Conservation (phyloP, 2,329 filamentous ascomycete species). For the Aspergillus intermedius region DNA sequence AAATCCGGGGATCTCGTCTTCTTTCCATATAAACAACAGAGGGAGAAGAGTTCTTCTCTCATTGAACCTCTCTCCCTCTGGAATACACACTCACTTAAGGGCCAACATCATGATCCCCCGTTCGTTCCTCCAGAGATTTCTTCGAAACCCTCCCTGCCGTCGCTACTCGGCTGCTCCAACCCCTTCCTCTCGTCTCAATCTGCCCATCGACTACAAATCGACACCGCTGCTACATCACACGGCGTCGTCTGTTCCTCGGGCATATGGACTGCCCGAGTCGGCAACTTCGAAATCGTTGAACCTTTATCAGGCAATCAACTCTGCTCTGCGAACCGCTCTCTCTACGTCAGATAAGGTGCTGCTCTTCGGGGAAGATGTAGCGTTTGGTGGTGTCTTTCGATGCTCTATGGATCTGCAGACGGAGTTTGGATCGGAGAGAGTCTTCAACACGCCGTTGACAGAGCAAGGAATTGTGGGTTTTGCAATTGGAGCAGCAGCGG, state of each 20-base stretch:
- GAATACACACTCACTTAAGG: background rate
- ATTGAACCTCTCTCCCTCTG: background rate
- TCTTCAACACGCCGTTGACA: constrained; percentile 92
- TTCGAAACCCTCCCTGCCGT: constrained; percentile 12
- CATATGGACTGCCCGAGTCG: constrained; percentile 66
- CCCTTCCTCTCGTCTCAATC: constrained; percentile 61
- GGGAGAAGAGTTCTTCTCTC: background rate
- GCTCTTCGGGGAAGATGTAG: constrained; percentile 93
- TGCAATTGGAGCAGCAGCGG: constrained; percentile 79
- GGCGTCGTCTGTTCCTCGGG: constrained; percentile 62
- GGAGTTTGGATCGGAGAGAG: constrained; percentile 77
- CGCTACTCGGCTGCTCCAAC: constrained; percentile 43
- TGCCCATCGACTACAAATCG: constrained; percentile 78
- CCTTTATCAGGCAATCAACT: constrained; percentile 88
- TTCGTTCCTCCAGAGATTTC: background rate
- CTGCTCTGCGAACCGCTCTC: constrained; percentile 75
- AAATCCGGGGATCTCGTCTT: background rate
- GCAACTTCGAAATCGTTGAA: constrained; percentile 79
- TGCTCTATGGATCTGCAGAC: constrained; percentile 87
- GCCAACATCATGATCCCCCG: background rate
- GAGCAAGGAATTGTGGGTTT: constrained; percentile 96
- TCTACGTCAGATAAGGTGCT: constrained; percentile 78
- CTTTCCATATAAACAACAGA: constrained; percentile 4
- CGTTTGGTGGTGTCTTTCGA: constrained; percentile 93
- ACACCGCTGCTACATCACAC: constrained; percentile 77